A percentile compares a stretch with the other conserved stretches of the same genome.
These are phyloP conservation scores for Talaromyces adpressus DNA, from an alignment of 495 filamentous ascomycete species.

Conservation along the genomic window DNA sequence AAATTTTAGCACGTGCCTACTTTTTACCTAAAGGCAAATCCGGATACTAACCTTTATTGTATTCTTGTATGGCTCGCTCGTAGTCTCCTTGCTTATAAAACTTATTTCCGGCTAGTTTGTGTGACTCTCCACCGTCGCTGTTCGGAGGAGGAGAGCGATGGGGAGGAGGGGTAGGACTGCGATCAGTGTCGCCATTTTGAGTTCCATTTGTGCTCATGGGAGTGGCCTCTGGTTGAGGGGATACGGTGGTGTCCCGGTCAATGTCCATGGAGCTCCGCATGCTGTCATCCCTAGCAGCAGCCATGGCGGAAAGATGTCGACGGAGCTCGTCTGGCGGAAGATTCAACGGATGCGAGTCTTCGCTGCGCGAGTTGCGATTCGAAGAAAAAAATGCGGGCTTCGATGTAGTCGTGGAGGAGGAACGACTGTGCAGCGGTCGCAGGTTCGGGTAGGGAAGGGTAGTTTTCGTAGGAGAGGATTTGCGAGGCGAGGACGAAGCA, in stretches of 20 bases:
- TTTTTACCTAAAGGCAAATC: not conserved
- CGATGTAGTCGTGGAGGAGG: conserved; percentile 24
- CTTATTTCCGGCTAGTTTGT: conserved; percentile 90
- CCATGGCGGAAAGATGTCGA: conserved; percentile 63
- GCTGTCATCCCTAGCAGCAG: conserved; percentile 50
- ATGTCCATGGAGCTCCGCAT: conserved; percentile 67
- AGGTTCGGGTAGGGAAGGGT: conserved; percentile 14
- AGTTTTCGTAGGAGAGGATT: conserved; percentile 22
- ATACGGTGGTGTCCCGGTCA: conserved; percentile 57
- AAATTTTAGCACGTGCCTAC: conserved; percentile 1
- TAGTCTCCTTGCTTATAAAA: conserved; percentile 93
- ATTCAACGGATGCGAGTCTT: conserved; percentile 75
- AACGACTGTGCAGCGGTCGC: conserved; percentile 21
- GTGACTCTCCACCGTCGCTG: conserved; percentile 52
- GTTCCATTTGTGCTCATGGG: conserved; percentile 45
- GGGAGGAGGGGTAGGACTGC: conserved; percentile 71
- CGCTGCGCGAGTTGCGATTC: conserved; percentile 48
- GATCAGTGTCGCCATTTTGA: conserved; percentile 43
- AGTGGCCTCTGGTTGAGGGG: conserved; percentile 20
- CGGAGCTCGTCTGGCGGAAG: conserved; percentile 78
- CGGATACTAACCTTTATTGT: conserved; percentile 71
- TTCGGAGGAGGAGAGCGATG: conserved; percentile 57
- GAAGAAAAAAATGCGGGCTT: conserved; percentile 13
- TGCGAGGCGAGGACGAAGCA: conserved; percentile 20
- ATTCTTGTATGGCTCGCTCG: conserved; percentile 76